Evolutionary conservation across 371 early-diverging fungal species (phyloP).

Genomic region (Entomophthora muscae): DNA sequence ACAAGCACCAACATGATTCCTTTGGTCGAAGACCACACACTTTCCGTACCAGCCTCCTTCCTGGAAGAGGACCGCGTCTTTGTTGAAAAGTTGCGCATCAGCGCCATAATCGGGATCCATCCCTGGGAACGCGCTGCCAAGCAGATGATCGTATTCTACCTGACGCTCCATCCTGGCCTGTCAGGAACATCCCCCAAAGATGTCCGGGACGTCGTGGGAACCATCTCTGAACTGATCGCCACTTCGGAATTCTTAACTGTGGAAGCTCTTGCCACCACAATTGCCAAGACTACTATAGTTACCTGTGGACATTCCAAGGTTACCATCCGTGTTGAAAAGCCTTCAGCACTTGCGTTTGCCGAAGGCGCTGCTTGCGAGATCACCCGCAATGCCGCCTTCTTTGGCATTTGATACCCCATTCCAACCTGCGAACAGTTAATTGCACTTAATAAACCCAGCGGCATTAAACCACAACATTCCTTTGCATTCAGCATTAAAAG

Average conservation of each 20-base stretch:
- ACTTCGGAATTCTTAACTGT: conserved; percentile 63
- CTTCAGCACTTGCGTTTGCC: conserved; percentile 84
- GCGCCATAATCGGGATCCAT: conserved; percentile 84
- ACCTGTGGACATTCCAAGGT: conserved; percentile 71
- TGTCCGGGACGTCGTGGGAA: conserved; percentile 67
- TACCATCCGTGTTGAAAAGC: conserved; percentile 75
- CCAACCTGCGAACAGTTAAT: no score
- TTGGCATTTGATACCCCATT: no score
- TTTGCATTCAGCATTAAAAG: no score
- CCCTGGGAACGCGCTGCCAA: conserved; percentile 90
- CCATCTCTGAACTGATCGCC: conserved; percentile 46
- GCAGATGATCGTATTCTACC: conserved; percentile 68
- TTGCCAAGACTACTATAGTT: conserved; percentile 48
- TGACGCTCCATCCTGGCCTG: conserved; percentile 42
- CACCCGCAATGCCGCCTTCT: conserved; percentile 45
- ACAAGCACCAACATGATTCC: conserved; percentile 13
- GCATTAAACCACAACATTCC: no score
- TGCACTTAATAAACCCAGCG: no score
- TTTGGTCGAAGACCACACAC: conserved; percentile 12
- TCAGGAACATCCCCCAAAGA: conserved; percentile 34
- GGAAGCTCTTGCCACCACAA: conserved; percentile 58
- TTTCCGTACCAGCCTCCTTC: no score
- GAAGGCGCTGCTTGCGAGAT: conserved; percentile 80
- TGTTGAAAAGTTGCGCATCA: conserved; percentile 57
- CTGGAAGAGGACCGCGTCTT: conserved; percentile 33